These are phyloP conservation scores for Gracilaria caudata DNA, from an alignment of 23 red algal genomes.

Conservation along the genomic window DNA sequence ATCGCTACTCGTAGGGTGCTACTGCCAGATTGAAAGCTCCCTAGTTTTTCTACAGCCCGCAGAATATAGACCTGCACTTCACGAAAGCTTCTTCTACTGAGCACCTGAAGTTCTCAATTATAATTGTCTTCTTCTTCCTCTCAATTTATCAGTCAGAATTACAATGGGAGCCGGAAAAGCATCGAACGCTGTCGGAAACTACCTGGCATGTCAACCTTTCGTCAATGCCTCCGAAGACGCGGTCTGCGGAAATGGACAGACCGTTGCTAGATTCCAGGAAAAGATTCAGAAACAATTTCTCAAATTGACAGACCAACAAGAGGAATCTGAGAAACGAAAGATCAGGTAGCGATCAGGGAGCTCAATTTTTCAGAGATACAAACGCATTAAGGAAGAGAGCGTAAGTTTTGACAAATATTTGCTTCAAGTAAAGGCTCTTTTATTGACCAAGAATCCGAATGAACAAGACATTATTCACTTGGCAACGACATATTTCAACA, in stretches of 20 bases:
- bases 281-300: background rate
- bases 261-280: background rate
- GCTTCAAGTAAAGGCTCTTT: background rate
- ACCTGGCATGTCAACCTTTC: background rate
- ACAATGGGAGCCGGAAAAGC: constrained; percentile 9
- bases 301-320: background rate
- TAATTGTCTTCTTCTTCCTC: no score
- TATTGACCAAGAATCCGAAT: background rate
- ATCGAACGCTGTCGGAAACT: background rate
- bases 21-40: no score
- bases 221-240: constrained; percentile 12
- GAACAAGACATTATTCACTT: background rate
- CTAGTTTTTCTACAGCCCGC: no score
- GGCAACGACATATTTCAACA: background rate
- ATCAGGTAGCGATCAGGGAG: background rate
- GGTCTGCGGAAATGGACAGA: constrained; percentile 4
- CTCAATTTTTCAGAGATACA: constrained; percentile 27
- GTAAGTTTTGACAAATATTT: background rate
- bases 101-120: no score
- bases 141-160: no score
- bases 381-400: background rate
- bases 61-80: no score
- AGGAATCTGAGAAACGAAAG: background rate
- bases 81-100: no score
- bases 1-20: no score